Evolutionary conservation across 768 basidiomycete species (phyloP).

Genomic region (Rhizopogon roseolus): DNA sequence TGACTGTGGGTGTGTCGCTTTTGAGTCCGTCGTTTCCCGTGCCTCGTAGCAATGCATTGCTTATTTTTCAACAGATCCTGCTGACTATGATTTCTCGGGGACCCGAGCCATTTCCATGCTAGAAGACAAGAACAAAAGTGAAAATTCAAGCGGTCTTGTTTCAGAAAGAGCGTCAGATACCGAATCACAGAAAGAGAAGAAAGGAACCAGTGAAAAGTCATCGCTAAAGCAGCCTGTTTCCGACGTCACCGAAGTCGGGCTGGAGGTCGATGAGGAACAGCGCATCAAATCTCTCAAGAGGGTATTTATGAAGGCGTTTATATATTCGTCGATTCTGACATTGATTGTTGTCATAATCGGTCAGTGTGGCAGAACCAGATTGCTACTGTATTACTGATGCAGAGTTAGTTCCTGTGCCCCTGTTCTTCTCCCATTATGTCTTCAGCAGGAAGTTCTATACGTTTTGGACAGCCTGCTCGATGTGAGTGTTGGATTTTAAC

Average conservation of each 20-base stretch:
- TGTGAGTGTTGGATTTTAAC: conserved; percentile 19
- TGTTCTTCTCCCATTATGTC: conserved; percentile 35
- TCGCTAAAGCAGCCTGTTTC: neutral
- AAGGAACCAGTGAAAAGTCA: neutral
- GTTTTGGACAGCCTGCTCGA: conserved; percentile 35
- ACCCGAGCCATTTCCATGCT: conserved; percentile 31
- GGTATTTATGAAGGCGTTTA: conserved; percentile 28
- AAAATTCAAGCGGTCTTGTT: neutral
- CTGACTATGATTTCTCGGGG: conserved; percentile 32
- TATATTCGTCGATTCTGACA: conserved; percentile 29
- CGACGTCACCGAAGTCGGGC: neutral
- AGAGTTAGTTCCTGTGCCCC: conserved; percentile 29
- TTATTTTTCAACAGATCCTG: conserved; percentile 22
- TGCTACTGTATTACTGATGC: neutral
- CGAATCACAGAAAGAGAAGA: conserved; percentile 11
- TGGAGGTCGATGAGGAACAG: conserved; percentile 4
- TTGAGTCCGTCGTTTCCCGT: conserved; percentile 21
- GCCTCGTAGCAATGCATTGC: neutral
- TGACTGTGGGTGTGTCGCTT: conserved; percentile 31
- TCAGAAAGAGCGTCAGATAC: conserved; percentile 5
- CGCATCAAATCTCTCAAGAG: conserved; percentile 15
- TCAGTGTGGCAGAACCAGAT: conserved; percentile 4
- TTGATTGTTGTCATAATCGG: conserved; percentile 31
- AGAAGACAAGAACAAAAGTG: conserved; percentile 8
- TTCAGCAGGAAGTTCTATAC: conserved; percentile 30